Base-by-base conservation (phyloP, 257 asterid species). In the Solanum rostratum region DNA sequence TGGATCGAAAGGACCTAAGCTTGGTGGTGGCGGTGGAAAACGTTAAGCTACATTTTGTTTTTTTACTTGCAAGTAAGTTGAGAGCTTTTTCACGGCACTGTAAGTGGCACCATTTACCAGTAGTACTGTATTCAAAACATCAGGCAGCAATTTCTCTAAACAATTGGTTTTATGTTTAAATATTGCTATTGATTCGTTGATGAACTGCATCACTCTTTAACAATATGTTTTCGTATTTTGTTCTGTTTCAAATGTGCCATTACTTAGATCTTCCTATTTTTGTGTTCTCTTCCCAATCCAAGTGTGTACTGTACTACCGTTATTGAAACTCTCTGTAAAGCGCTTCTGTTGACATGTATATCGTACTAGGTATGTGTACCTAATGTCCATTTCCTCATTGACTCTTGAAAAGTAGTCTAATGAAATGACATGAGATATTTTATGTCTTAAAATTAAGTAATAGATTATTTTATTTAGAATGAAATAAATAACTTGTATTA, bases 11-110 rank as follows among this genome's bases (percentile, higher is more conserved):
- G 98, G 98, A 11, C 98, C 97, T 27, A 93, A 95, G 92, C 39
- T 92, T 19, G 97, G 98, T 14, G 98, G 98, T 0, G 97, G 97
- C 0, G 96, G 98, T 9, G 97, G 98, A 69, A 95, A 93, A 90
- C 97, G 97, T 37, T 93, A 80, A 88, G 30, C 33, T 24, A 22
- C 2, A 24, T 8, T 76, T 29, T 76, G 27, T 76, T 50, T 18
- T 43, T 65, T 50, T 9, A 30, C 27, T 76, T 27, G 45, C 5
- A 27, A 76, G 45, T 49, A 63, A 9, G 82, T 74, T 76, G 62
- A 76, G 82, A 45, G 39, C 2, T 27, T 76, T 2, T 10, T 6
- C 1, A 27, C 54, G 63, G 63, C 82, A 27, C 62, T 76, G 62
- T 76, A 49, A 76, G 82, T 13, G 45, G 45, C 63, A 76, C 27